phyloP scores from a whole-genome alignment of 116 monocot genomes.

The Phalaenopsis hybrid region DNA sequence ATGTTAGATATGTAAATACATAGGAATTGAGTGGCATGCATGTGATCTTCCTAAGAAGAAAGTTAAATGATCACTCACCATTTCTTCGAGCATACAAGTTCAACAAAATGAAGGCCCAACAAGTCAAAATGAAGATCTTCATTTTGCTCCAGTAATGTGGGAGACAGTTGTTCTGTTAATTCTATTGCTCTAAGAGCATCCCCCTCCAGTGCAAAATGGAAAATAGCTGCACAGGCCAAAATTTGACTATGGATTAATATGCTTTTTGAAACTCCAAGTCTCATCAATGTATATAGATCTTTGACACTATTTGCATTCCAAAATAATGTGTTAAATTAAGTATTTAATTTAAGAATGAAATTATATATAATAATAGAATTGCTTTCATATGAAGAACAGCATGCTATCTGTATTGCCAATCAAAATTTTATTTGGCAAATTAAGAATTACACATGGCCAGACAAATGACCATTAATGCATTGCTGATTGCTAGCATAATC shows the following conservation, averaged over 20 bases:
- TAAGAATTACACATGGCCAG: not conserved
- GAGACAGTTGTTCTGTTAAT: conserved; percentile 67
- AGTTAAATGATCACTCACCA: conserved; percentile 39
- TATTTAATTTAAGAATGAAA: not conserved
- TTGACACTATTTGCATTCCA: not conserved
- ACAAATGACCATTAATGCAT: not conserved
- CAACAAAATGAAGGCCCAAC: conserved; percentile 86
- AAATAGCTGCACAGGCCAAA: conserved; percentile 50
- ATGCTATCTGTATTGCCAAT: not conserved
- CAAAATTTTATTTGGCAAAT: not conserved
- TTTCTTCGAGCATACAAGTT: conserved; percentile 57
- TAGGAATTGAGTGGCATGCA: too few relatives aligned
- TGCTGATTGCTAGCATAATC: not conserved
- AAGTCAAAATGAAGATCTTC: conserved; percentile 91
- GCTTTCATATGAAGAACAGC: not conserved
- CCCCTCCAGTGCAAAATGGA: conserved; percentile 60
- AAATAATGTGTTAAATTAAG: not conserved
- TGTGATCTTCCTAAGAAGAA: too few relatives aligned
- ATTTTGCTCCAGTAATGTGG: conserved; percentile 69
- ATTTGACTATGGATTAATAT: not conserved
- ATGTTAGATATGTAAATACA: too few relatives aligned
- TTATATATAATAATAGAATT: not conserved
- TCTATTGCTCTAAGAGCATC: conserved; percentile 82
- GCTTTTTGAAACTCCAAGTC: not conserved
- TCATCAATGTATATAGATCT: not conserved